These are phyloP conservation scores for Aschersonia sp. DNA, from an alignment of 2,329 filamentous ascomycete genomes.

Conservation along the genomic window DNA sequence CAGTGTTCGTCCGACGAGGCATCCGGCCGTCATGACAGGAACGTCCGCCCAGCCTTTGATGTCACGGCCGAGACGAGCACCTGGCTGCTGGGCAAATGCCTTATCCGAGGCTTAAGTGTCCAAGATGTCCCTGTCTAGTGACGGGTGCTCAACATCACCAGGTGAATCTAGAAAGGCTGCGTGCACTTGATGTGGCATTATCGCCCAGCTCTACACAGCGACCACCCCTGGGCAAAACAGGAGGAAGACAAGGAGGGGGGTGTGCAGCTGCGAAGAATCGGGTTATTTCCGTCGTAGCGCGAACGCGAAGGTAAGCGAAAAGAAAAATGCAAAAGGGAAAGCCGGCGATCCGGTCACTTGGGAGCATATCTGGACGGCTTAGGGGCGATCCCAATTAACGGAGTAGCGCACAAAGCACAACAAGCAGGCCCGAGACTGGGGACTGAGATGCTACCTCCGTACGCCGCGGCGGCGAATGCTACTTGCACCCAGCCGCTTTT, in stretches of 20 bases:
- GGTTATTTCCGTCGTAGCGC: slow-evolving; percentile 19
- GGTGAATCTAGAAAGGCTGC: too few relatives aligned
- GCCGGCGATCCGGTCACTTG: slow-evolving; percentile 3
- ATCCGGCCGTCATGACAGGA: background rate
- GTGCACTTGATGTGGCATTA: too few relatives aligned
- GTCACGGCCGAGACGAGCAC: background rate
- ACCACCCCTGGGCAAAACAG: slow-evolving; percentile 1
- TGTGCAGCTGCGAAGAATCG: slow-evolving; percentile 13
- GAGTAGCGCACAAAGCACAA: background rate
- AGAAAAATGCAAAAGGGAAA: slow-evolving; percentile 1
- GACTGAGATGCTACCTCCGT: background rate
- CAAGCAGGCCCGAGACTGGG: background rate
- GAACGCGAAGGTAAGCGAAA: slow-evolving; percentile 2
- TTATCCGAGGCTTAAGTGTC: background rate
- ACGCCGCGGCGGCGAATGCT: background rate
- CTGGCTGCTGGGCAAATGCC: background rate
- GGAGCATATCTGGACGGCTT: slow-evolving; percentile 1
- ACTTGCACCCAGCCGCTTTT: background rate
- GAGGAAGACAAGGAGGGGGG: slow-evolving; percentile 9
- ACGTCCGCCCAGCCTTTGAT: background rate
- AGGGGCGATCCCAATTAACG: background rate
- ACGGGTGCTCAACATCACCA: too few relatives aligned
- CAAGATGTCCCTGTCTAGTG: too few relatives aligned
- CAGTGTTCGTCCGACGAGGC: background rate
- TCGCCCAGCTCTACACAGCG: too few relatives aligned